Evolutionary conservation across 441 rosid genomes (phyloP), one percentile per base, ranked within the genome.

Genomic region (Jatropha podagrica): DNA sequence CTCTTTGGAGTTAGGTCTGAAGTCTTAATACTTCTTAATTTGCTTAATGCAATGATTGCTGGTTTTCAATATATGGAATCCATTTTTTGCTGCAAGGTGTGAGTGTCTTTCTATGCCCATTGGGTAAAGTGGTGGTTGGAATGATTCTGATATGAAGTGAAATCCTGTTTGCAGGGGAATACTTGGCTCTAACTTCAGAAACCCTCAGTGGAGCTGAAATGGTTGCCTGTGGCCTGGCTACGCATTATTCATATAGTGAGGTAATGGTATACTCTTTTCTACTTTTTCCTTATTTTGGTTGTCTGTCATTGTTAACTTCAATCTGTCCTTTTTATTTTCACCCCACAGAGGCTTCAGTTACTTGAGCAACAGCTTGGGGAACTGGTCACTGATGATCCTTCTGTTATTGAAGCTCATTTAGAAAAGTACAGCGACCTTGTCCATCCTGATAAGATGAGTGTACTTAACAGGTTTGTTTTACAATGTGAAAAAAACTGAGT

Each of bases 141-240:
- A 49, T 48, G 32, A 13, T 44, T 44, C 48, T 44, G 7, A 44
- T 44, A 71, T 62, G 59, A 52, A 76, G 56, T 66, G 18, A 63
- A 27, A 58, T 71, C 67, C 54, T 77, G 66, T 77, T 78, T 85
- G 86, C 90, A 95, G 99, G 99, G 75, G 99, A 95, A 78, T 92
- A 92, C 83, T 84, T 93, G 79, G 99, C 87, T 69, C 80, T 95
- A 51, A 91, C 95, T 1, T 97, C 98, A 74, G 93, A 85, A 74
- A 95, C 92, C 78, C 86, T 95, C 75, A 86, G 80, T 70, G 96
- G 92, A 20, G 89, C 88, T 23, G 99, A 93, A 87, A 90, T 95
- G 98, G 51, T 88, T 78, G 90, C 94, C 51, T 91, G 96, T 52
- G 91, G 99, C 54, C 88, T 95, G 77, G 98, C 98, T 8, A 93